Evolutionary conservation across 176 grass and related monocot species (phyloP).

Genomic region (Pontederia paniculata): DNA sequence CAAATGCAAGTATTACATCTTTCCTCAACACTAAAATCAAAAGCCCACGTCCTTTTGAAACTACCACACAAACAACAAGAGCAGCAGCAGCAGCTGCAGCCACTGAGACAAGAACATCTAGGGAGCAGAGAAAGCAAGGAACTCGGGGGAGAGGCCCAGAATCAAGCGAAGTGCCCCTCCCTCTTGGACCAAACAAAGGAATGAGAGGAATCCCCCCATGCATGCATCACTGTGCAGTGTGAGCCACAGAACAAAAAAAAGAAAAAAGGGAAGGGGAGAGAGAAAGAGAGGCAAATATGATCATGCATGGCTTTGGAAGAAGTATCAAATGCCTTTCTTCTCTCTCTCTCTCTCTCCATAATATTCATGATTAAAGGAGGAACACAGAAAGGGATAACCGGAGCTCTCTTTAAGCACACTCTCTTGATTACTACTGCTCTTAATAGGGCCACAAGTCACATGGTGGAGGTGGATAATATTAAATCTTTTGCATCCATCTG

Average conservation of each 20-base stretch:
- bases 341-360: neutral
- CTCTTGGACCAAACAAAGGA: neutral
- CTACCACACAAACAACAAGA: no score
- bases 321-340: neutral
- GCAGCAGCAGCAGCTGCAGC: neutral
- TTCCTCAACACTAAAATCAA: no score
- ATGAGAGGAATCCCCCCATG: neutral
- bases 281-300: neutral
- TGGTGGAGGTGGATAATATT: neutral
- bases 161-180: conserved; percentile 1
- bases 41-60: no score
- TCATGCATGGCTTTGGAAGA: neutral
- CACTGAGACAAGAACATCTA: conserved; percentile 10
- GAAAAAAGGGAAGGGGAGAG: neutral
- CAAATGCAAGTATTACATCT: no score
- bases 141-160: neutral
- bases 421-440: neutral
- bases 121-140: conserved; percentile 4
- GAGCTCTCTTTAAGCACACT: neutral
- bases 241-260: neutral
- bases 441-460: neutral
- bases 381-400: neutral
- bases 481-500: neutral
- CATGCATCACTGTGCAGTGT: neutral
- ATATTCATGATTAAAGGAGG: conserved; percentile 2